Percentiles rank a stretch among this genome's conserved stretches.
Conservation (phyloP, 169 alveolate species). For the Perkinsus olseni region DNA sequence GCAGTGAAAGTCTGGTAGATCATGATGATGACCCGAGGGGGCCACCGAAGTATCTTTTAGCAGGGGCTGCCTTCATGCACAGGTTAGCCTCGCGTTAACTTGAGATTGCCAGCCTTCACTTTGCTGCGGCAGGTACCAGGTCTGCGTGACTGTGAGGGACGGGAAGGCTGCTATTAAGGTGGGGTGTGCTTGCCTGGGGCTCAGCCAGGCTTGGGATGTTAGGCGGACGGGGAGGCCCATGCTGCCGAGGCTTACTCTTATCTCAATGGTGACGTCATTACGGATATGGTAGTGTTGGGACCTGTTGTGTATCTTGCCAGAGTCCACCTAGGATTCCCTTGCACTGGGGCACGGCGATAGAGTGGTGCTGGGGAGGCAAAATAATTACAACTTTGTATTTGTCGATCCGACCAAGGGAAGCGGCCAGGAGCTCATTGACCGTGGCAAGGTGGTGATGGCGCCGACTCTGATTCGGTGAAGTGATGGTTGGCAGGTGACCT, state of each 20-base stretch:
- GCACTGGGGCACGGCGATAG: constrained; percentile 17
- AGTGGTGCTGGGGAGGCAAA: constrained; percentile 10
- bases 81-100: neutral
- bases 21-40: neutral
- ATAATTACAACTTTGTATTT: constrained; percentile 13
- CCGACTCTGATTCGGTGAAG: neutral
- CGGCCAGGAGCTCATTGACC: neutral
- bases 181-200: neutral
- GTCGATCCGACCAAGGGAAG: neutral
- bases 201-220: neutral
- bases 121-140: neutral
- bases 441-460: neutral
- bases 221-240: neutral
- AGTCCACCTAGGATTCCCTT: neutral
- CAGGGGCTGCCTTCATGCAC: neutral
- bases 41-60: neutral
- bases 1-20: neutral
- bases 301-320: neutral
- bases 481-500: neutral
- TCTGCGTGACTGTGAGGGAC: neutral
- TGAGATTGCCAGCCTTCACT: neutral
- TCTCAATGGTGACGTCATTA: constrained; percentile 17
- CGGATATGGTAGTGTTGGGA: neutral
- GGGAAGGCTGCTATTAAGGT: neutral
- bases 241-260: neutral